A percentile compares a stretch with the other conserved stretches of the same genome.
phyloP scores from a whole-genome alignment of 2,329 filamentous ascomycete genomes.

The Diaporthe helianthi region DNA sequence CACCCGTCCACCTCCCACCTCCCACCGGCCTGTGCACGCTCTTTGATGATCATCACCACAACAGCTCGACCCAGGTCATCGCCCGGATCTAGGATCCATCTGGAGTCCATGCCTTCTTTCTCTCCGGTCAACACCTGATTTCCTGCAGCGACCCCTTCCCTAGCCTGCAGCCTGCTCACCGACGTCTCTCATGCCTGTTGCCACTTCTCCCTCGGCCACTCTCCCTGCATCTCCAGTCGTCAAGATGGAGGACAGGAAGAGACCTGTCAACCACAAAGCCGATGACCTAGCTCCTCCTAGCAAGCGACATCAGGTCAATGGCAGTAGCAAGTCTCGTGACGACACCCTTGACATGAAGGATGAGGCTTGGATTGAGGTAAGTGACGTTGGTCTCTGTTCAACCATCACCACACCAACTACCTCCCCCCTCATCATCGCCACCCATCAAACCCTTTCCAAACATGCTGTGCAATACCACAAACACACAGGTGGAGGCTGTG shows the following conservation, averaged over 20 bases:
- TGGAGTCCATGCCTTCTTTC: conserved; percentile 30
- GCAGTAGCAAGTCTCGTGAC: conserved; percentile 64
- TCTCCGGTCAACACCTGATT: conserved; percentile 26
- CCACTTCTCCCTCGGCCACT: conserved; percentile 73
- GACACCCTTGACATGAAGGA: conserved; percentile 63
- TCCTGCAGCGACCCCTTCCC: conserved; percentile 55
- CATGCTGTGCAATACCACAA: not conserved
- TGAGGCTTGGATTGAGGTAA: conserved; percentile 70
- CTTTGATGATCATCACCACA: conserved; percentile 46
- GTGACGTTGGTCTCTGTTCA: conserved; percentile 52
- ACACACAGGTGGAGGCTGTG: conserved; percentile 30
- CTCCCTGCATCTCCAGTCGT: conserved; percentile 81
- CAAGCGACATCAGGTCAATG: conserved; percentile 92
- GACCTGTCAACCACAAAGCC: conserved; percentile 80
- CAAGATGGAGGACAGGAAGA: conserved; percentile 99
- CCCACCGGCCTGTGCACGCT: conserved; percentile 34
- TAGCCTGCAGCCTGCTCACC: conserved; percentile 61
- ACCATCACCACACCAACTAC: conserved; percentile 21
- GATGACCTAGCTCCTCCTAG: conserved; percentile 87
- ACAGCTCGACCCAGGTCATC: conserved; percentile 44
- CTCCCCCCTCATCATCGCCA: not conserved
- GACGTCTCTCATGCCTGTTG: conserved; percentile 78
- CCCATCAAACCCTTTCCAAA: conserved; percentile 2
- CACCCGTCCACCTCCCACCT: conserved; percentile 14
- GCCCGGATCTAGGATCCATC: conserved; percentile 42